phyloP scores from a whole-genome alignment of 2,329 filamentous ascomycete genomes.

The Trichoderma sp. region DNA sequence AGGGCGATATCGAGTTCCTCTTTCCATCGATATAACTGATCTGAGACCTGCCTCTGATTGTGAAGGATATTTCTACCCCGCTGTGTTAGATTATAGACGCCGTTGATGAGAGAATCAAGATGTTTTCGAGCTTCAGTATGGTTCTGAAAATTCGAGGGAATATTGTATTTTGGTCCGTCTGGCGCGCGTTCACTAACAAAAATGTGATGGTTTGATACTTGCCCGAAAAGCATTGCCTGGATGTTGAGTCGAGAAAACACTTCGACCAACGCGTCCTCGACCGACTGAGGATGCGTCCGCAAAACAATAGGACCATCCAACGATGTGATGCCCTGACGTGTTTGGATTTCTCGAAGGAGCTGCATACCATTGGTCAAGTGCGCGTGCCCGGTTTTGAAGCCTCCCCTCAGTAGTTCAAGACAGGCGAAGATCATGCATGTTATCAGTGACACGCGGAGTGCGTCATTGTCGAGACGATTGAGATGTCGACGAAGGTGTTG shows the following conservation, averaged over 20 bases:
- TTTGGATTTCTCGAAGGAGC: slow-evolving; percentile 27
- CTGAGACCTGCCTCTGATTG: neutral
- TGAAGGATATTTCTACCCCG: neutral
- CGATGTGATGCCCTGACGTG: neutral
- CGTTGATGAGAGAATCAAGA: slow-evolving; percentile 18
- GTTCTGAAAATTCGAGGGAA: slow-evolving; percentile 1
- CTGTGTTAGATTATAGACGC: neutral
- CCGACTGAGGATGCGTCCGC: slow-evolving; percentile 1
- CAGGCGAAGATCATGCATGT: slow-evolving; percentile 41
- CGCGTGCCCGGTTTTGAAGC: slow-evolving; percentile 27
- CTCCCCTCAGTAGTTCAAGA: slow-evolving; percentile 39
- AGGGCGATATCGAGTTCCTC: neutral
- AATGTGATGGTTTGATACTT: slow-evolving; percentile 25
- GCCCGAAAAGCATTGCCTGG: slow-evolving; percentile 31
- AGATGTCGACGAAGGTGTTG: slow-evolving; percentile 33
- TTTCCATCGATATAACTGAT: neutral
- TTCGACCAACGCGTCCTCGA: slow-evolving; percentile 26
- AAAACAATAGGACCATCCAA: slow-evolving; percentile 9
- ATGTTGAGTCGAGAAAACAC: slow-evolving; percentile 30
- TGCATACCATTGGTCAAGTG: slow-evolving; percentile 35
- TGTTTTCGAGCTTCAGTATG: slow-evolving; percentile 3
- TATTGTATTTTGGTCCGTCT: slow-evolving; percentile 20
- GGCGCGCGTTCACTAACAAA: slow-evolving; percentile 1
- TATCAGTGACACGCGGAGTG: slow-evolving; percentile 39
- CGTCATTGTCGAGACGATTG: slow-evolving; percentile 27